Conservation (phyloP, 805 yeast genomes). For the Wickerhamiella cacticola region DNA sequence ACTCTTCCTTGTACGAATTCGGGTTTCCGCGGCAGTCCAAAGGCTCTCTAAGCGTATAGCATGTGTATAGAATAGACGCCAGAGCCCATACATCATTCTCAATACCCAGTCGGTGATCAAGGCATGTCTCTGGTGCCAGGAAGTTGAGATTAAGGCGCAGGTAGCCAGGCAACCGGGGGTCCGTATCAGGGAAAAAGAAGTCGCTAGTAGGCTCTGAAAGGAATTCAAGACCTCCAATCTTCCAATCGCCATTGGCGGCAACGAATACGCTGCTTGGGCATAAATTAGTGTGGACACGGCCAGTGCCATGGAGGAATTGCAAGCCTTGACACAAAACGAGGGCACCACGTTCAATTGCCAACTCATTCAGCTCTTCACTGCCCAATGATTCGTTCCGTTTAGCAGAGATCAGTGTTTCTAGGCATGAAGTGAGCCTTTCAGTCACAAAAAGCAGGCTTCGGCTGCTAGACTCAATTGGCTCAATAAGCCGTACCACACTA, state of each 20-base stretch:
- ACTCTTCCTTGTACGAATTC: constrained; percentile 38
- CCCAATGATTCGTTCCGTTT: constrained; percentile 25
- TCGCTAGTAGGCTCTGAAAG: constrained; percentile 37
- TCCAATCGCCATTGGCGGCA: constrained; percentile 83
- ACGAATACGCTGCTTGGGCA: constrained; percentile 68
- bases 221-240: constrained; percentile 62
- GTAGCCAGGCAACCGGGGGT: constrained; percentile 63
- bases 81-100: constrained; percentile 76
- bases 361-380: constrained; percentile 49
- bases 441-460: constrained; percentile 70
- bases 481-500: constrained; percentile 65
- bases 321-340: constrained; percentile 66
- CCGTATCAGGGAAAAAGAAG: constrained; percentile 58
- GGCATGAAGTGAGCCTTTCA: constrained; percentile 55
- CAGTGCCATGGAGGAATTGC: constrained; percentile 66
- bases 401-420: constrained; percentile 35
- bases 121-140: constrained; percentile 72
- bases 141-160: constrained; percentile 60
- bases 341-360: constrained; percentile 68
- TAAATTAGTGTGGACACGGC: constrained; percentile 62
- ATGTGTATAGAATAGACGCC: constrained; percentile 60
- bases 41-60: constrained; percentile 43
- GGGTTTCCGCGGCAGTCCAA: constrained; percentile 43
- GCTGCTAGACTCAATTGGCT: constrained; percentile 80
- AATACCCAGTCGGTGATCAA: constrained; percentile 50